phyloP scores from a whole-genome alignment of 768 basidiomycete genomes.

The Leccinum ochraceum region DNA sequence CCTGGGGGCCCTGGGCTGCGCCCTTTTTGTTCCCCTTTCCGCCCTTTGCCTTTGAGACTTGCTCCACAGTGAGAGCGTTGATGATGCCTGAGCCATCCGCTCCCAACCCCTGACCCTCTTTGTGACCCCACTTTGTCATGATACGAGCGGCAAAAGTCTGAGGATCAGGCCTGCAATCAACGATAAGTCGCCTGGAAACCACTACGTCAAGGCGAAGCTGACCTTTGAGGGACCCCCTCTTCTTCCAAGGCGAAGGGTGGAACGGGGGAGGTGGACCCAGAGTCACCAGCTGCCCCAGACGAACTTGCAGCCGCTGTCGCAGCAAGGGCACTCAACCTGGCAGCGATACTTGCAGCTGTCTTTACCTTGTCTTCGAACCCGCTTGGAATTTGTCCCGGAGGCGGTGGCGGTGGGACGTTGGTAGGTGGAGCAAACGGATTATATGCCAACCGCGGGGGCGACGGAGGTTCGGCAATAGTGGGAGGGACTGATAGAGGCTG shows the following conservation, averaged over 20 bases:
- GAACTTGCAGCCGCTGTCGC: constrained; percentile 27
- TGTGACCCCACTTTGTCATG: constrained; percentile 97
- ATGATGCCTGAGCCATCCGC: constrained; percentile 83
- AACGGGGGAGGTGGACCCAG: constrained; percentile 25
- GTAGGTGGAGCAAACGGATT: constrained; percentile 70
- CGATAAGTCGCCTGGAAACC: background rate
- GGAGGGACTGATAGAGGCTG: constrained; percentile 26
- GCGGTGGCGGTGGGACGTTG: constrained; percentile 62
- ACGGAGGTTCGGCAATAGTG: constrained; percentile 29
- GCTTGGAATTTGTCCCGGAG: constrained; percentile 45
- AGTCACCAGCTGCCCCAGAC: constrained; percentile 25
- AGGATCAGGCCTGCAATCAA: constrained; percentile 49
- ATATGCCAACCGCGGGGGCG: constrained; percentile 60
- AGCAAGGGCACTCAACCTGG: constrained; percentile 62
- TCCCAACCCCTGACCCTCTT: constrained; percentile 91
- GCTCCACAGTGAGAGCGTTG: constrained; percentile 84
- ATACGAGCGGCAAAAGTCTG: constrained; percentile 80
- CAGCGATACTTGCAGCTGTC: constrained; percentile 82
- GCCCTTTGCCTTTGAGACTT: constrained; percentile 40
- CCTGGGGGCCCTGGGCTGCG: constrained; percentile 35
- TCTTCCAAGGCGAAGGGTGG: constrained; percentile 36
- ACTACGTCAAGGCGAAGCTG: background rate
- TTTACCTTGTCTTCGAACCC: constrained; percentile 69
- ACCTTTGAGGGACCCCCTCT: constrained; percentile 23
- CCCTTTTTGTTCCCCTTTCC: constrained; percentile 41